phyloP scores from a whole-genome alignment of 2,329 filamentous ascomycete genomes.

The Penicillium glabrum region DNA sequence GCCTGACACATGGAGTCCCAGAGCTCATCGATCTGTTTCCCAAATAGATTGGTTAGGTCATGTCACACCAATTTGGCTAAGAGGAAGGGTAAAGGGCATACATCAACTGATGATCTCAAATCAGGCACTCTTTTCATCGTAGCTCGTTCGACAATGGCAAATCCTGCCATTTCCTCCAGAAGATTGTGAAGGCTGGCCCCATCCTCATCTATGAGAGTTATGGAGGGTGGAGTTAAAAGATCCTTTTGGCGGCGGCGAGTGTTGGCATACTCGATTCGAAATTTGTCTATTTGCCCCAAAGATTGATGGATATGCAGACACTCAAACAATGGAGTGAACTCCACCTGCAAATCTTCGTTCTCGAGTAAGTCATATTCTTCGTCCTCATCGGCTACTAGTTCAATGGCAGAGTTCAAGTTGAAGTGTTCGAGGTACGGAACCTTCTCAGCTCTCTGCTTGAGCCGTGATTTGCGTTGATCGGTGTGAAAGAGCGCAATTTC shows the following conservation, averaged over 20 bases:
- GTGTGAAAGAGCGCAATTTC: slow-evolving; percentile 98
- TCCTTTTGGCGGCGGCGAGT: slow-evolving; percentile 92
- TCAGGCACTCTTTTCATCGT: slow-evolving; percentile 86
- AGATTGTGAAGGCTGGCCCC: slow-evolving; percentile 84
- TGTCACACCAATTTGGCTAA: background rate
- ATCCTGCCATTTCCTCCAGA: slow-evolving; percentile 90
- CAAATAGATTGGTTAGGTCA: slow-evolving; percentile 10
- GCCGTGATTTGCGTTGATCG: slow-evolving; percentile 76
- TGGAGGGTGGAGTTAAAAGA: slow-evolving; percentile 71
- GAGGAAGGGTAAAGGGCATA: slow-evolving; percentile 43
- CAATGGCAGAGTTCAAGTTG: slow-evolving; percentile 92
- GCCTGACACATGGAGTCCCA: slow-evolving; percentile 98
- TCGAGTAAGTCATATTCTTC: slow-evolving; percentile 95
- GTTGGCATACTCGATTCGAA: slow-evolving; percentile 85
- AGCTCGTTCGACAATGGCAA: slow-evolving; percentile 92
- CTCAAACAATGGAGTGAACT: slow-evolving; percentile 93
- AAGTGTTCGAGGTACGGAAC: slow-evolving; percentile 76
- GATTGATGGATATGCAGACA: slow-evolving; percentile 96
- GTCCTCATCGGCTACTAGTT: slow-evolving; percentile 89
- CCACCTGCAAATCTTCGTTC: slow-evolving; percentile 91
- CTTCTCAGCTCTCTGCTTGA: slow-evolving; percentile 77
- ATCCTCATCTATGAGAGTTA: slow-evolving; percentile 79
- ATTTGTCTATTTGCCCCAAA: slow-evolving; percentile 86
- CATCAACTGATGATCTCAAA: slow-evolving; percentile 78
- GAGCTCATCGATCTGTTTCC: slow-evolving; percentile 78